Percentiles rank a stretch among this genome's conserved stretches.
Conservation (phyloP, 225 moss, liverwort and hornwort genomes). For the Physcomitrellopsis africana region DNA sequence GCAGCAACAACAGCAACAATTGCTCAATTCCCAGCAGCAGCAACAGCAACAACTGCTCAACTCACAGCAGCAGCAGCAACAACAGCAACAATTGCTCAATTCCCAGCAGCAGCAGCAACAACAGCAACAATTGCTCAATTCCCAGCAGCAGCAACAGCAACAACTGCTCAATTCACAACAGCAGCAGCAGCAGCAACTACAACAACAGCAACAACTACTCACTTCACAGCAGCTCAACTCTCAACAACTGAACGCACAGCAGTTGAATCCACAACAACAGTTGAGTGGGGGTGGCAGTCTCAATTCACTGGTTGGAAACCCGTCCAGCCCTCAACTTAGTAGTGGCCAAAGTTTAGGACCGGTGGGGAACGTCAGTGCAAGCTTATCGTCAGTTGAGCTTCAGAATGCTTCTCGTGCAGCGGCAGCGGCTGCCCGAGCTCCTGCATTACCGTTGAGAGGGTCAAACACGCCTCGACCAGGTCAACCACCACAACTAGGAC, state of each 20-base stretch:
- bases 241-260: conserved; percentile 70
- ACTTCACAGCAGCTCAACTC: conserved; percentile 48
- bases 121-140: conserved; percentile 3
- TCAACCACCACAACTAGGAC: conserved; percentile 76
- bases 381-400: conserved; percentile 70
- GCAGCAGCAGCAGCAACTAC: conserved; percentile 57
- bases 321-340: conserved; percentile 85
- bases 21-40: conserved; percentile 44
- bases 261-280: conserved; percentile 71
- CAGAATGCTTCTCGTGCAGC: conserved; percentile 79
- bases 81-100: conserved; percentile 41
- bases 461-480: conserved; percentile 62
- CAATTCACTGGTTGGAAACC: conserved; percentile 81
- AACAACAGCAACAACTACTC: conserved; percentile 4
- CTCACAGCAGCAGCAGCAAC: conserved; percentile 45
- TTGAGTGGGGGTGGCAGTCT: conserved; percentile 72
- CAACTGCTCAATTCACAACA: conserved; percentile 50
- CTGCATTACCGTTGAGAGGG: conserved; percentile 58
- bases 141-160: conserved; percentile 58
- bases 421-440: conserved; percentile 55
- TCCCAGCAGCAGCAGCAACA: conserved; percentile 52
- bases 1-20: conserved; percentile 36
- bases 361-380: conserved; percentile 62
- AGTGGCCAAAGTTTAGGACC: conserved; percentile 68
- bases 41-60: conserved; percentile 33